A percentile compares a stretch with the other conserved stretches of the same genome.
These are phyloP conservation scores for Aspergillus carlsbadensis DNA, from an alignment of 495 filamentous ascomycete genomes.

Conservation along the genomic window DNA sequence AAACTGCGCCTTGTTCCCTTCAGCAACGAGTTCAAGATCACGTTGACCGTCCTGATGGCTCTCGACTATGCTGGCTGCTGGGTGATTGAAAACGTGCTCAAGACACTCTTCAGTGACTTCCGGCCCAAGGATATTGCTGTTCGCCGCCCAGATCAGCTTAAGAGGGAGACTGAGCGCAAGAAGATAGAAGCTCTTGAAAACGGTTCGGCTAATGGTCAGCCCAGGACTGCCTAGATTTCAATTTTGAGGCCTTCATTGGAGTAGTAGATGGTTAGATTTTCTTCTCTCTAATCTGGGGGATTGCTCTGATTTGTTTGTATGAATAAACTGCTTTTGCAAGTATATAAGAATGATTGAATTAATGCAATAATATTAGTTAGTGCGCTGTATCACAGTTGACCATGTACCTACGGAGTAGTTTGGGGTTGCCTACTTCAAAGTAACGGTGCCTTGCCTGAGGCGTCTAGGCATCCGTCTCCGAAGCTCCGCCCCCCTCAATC, in stretches of 20 bases:
- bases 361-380: too few relatives aligned
- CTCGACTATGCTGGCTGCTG: slow-evolving; percentile 89
- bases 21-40: slow-evolving; percentile 81
- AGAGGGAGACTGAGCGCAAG: slow-evolving; percentile 67
- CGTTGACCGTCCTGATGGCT: slow-evolving; percentile 81
- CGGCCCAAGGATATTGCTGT: slow-evolving; percentile 91
- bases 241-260: slow-evolving; percentile 17
- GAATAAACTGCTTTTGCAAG: background rate
- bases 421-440: too few relatives aligned
- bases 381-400: too few relatives aligned
- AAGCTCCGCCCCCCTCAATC: slow-evolving; percentile 14
- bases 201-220: slow-evolving; percentile 49
- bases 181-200: slow-evolving; percentile 54
- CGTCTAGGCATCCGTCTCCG: background rate
- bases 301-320: background rate
- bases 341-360: slow-evolving; percentile 2
- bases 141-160: slow-evolving; percentile 83
- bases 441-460: background rate
- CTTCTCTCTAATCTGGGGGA: slow-evolving; percentile 7
- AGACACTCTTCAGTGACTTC: slow-evolving; percentile 86
- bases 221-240: slow-evolving; percentile 29
- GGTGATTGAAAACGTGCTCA: slow-evolving; percentile 83
- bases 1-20: slow-evolving; percentile 94
- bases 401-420: too few relatives aligned
- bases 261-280: slow-evolving; percentile 22